Evolutionary conservation across 305 asterid genomes (phyloP).

Genomic region (Fraxinus sp.): DNA sequence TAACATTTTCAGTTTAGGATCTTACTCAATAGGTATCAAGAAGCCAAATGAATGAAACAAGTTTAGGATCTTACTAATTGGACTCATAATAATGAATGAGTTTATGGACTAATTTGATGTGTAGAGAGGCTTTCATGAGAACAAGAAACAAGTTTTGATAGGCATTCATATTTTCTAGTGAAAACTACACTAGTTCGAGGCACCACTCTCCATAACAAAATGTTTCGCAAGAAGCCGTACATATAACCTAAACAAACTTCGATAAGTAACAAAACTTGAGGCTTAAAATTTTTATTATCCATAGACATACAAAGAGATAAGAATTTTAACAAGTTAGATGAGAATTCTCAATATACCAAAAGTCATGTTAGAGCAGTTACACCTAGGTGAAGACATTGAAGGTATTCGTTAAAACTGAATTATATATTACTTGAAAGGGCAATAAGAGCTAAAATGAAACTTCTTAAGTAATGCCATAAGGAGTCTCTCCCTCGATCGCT

Average conservation of each 20-base stretch:
- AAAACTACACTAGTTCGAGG: background rate
- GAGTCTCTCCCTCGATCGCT: background rate
- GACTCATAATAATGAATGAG: background rate
- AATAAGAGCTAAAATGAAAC: background rate
- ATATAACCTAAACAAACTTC: background rate
- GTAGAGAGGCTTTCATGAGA: background rate
- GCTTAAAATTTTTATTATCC: background rate
- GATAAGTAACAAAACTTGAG: background rate
- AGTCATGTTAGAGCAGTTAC: background rate
- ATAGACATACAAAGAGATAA: background rate
- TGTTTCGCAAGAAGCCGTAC: background rate
- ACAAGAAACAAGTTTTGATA: background rate
- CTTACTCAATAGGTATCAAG: background rate
- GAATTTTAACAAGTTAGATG: constrained; percentile 2
- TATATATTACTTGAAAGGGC: background rate
- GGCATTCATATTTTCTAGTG: background rate
- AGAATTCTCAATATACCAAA: background rate
- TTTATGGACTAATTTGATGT: background rate
- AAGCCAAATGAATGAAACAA: background rate
- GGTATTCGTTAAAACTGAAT: background rate
- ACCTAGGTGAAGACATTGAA: background rate
- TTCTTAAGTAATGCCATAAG: background rate
- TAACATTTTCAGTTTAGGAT: background rate
- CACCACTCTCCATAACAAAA: background rate
- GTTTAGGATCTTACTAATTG: no score